Evolutionary conservation across 2,329 filamentous ascomycete genomes (phyloP), one percentile per base, ranked within the genome.

Genomic region (Westerdykella ornata): DNA sequence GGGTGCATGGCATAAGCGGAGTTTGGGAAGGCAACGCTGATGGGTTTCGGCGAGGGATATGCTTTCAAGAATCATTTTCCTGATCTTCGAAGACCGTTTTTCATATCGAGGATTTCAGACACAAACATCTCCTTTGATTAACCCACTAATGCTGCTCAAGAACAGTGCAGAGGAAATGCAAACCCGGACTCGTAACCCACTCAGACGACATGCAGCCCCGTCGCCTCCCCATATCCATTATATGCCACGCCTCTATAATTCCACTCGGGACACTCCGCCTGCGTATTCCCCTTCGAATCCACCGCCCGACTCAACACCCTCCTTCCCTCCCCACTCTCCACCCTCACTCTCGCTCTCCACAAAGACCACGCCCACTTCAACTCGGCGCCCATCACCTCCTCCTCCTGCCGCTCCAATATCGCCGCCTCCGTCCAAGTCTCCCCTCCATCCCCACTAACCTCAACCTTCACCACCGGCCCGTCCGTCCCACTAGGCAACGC

Each of bases 211-310:
- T 68, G 72, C 41, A 81, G 50, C 30, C 72, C 68, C 48, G 62
- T 71, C 20, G 67, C 68, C 49, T 77, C 72, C 2, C 77, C 77
- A 60, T 75, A 81, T 1, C 74, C 78, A 60, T 78, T 78, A 60
- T 81, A 81, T 19, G 68, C 75, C 4, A 81, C 75, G 1, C 77
- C 77, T 42, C 77, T 67, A 44, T 77, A 58, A 57, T 81, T 81
- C 77, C 78, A 81, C 51, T 71, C 59, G 3, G 71, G 68, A 42
- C 64, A 63, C 45, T 67, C 59, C 16, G 59, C 60, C 53, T 81
- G 77, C 17, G 62, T 63, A 53, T 78, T 75, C 3, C 76, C 75
- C 18, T 63, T 71, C 30, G 52, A 62, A 62, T 81, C 78, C 5
- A 69, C 75, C 1, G 76, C 77, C 28, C 73, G 68, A 54, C 75